A percentile compares a stretch with the other conserved stretches of the same genome.
phyloP scores from a whole-genome alignment of 306 rosid species.

The Leucaena leucocephala region DNA sequence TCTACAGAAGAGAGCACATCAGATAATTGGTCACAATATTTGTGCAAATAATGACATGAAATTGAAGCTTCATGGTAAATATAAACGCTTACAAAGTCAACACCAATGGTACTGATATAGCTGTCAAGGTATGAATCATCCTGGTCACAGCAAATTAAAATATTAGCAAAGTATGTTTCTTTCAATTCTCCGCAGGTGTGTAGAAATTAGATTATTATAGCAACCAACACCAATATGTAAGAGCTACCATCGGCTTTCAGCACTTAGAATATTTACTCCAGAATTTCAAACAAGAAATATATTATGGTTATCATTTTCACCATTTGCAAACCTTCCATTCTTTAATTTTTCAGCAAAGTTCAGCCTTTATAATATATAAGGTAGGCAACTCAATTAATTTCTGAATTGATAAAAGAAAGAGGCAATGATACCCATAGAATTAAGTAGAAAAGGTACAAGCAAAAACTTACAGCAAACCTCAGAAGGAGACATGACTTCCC shows the following conservation, averaged over 20 bases:
- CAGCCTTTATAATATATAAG: background rate
- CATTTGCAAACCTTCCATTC: conserved; percentile 9
- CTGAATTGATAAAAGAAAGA: background rate
- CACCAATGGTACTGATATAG: conserved; percentile 99
- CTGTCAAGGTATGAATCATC: conserved; percentile 99
- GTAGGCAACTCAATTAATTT: conserved; percentile 16
- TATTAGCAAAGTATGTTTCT: conserved; percentile 26
- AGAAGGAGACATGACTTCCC: conserved; percentile 99
- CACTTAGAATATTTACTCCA: background rate
- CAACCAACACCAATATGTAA: conserved; percentile 9
- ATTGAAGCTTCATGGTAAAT: conserved; percentile 7
- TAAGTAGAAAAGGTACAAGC: background rate
- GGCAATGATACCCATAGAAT: background rate
- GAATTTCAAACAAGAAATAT: conserved; percentile 15
- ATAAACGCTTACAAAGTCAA: conserved; percentile 85
- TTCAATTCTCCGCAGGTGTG: background rate
- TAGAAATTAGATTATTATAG: background rate
- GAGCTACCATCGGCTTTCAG: background rate
- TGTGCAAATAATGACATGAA: conserved; percentile 6
- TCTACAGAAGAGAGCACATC: conserved; percentile 48
- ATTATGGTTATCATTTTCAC: background rate
- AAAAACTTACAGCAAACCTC: conserved; percentile 95
- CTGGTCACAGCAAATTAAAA: conserved; percentile 47
- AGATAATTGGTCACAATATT: conserved; percentile 33
- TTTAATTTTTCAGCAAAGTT: conserved; percentile 9